Base-by-base conservation (phyloP, 179 eudicot species). In the Sideroxylon spinosum region DNA sequence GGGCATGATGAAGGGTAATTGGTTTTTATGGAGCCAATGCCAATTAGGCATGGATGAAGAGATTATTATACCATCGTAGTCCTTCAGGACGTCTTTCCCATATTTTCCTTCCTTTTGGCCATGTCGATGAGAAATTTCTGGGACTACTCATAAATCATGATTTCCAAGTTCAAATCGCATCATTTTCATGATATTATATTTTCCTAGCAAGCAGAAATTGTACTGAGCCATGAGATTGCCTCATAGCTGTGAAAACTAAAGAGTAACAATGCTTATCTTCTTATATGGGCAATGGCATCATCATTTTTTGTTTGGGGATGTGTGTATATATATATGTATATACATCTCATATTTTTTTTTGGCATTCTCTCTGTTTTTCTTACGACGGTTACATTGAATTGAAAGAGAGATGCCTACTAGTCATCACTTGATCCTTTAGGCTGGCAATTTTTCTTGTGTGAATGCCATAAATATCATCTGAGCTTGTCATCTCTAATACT, bases 381-480 rank as follows among this genome's bases (percentile, higher is more conserved):
- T 14, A 1, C 4, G 25, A 22, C 3, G 1, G 68, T 63, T 63
- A 3, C 49, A 52, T 52, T 3, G 13, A 52, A 52, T 52, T 26
- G 52, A 44, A 22, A 12, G 23, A 32, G 63, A 74, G 5, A 61
- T 12, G 3, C 53, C 25, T 72, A 56, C 52, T 29, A 53, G 49
- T 71, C 53, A 23, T 57, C 26, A 44, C 59, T 78, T 78, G 76
- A 16, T 70, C 48, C 8, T 71, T 69, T 19, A 78, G 16, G 68
- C 46, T 60, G 44, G 50, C 44, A 32, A 22, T 32, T 57, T 78
- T 37, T 56, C 19, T 10, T 66, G 49, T 65, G 5, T 20, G 56
- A 76, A 44, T 26, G 22, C n/a, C 16, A 16, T 23, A 32, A 19
- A 46, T 76, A 29, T 7, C 73, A 73, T 74, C 71, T 69, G 60